Evolutionary conservation across 192 early-diverging fungal genomes (phyloP).

Genomic region (Phlyctochytrium arcticum): DNA sequence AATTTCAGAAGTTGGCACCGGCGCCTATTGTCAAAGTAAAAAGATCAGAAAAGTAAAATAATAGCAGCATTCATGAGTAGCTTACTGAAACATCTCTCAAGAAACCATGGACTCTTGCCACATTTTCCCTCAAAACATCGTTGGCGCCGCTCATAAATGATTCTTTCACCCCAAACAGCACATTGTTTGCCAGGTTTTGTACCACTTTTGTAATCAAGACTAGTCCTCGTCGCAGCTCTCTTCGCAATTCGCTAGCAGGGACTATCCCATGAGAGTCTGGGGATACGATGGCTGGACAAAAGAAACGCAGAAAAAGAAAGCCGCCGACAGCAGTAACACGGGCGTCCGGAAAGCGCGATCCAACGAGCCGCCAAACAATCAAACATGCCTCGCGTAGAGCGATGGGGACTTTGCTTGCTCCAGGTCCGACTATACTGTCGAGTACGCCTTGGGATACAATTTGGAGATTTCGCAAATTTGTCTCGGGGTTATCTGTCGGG

Average conservation of each 20-base stretch:
- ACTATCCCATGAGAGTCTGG: conserved; percentile 82
- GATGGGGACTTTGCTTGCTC: conserved; percentile 63
- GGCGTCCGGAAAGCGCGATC: conserved; percentile 76
- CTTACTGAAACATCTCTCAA: conserved; percentile 68
- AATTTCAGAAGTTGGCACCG: neutral
- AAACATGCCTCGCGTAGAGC: conserved; percentile 78
- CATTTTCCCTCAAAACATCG: conserved; percentile 79
- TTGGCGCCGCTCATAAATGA: conserved; percentile 91
- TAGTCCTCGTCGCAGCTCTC: conserved; percentile 80
- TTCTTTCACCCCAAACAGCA: conserved; percentile 91
- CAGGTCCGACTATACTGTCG: conserved; percentile 73
- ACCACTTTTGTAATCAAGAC: conserved; percentile 92
- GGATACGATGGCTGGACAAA: conserved; percentile 91
- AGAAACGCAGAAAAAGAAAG: conserved; percentile 93
- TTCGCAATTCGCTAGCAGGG: conserved; percentile 47
- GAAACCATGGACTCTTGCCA: conserved; percentile 73
- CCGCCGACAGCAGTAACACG: conserved; percentile 86
- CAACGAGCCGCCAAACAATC: conserved; percentile 72
- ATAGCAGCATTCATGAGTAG: no score
- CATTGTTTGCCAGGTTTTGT: conserved; percentile 93
- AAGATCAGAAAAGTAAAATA: neutral
- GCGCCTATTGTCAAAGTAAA: neutral
- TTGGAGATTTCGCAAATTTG: conserved; percentile 77
- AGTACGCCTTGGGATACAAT: conserved; percentile 72
- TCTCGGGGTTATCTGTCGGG: conserved; percentile 60